Base-by-base conservation (phyloP, 2,329 filamentous ascomycete species). In the Cercospora canescens region DNA sequence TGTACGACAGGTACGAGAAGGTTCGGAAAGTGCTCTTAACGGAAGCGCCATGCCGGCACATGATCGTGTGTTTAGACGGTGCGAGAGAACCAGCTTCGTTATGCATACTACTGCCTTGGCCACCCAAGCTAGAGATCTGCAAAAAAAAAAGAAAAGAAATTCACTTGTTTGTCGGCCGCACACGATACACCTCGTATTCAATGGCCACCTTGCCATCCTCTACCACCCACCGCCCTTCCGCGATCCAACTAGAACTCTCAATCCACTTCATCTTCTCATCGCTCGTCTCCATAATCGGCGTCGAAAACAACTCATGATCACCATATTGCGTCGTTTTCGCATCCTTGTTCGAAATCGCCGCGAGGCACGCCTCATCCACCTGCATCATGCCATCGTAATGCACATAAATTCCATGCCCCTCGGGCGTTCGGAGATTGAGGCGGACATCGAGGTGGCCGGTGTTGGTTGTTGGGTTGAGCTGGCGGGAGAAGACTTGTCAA, bases 291-390 rank as follows among this genome's bases (percentile, higher is more conserved):
- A 65, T 56, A 6, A 61, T 56, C 26, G 63, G 63, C n/a, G 32
- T 56, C 6, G 63, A 58, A 21, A 61, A 65, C 6, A 65, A 16
- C 30, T 65, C 63, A 56, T 65, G 63, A 12, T 65, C 63, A 16
- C 63, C 63, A 56, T 32, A 41, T n/a, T 56, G n/a, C 4, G 63
- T 65, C 16, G 63, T 61, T 41, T 55, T 61, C 14, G 63, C 63
- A 3, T 56, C 57, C 32, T 60, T 50, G 6, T 37, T 50, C 26
- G 56, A 11, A 8, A 65, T 41, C 2, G 57, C 57, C n/a, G 63
- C 57, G 11, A 45, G 14, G 18, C 34, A 48, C 30, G 50, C 21
- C n/a, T 56, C 63, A 30, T 62, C 63, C 0, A 65, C 63, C 35
- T 56, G 41, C 57, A 65, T 56, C 48, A 65, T 32, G 1, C 58